These are phyloP conservation scores for Saturnispora quitensis DNA, from an alignment of 805 yeast species.

Conservation along the genomic window DNA sequence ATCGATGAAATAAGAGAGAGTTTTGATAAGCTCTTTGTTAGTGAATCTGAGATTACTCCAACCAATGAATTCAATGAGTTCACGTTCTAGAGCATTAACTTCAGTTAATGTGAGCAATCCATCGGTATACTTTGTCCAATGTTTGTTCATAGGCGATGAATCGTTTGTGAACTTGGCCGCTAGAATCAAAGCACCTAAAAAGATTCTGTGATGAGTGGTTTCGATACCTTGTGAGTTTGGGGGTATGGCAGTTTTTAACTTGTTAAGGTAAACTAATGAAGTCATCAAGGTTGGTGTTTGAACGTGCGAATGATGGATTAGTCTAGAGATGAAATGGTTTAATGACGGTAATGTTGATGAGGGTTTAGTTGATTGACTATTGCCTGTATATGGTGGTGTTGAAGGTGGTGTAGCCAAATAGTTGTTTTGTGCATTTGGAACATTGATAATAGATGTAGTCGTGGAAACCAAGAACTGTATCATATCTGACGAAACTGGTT, in stretches of 20 bases:
- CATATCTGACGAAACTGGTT: slow-evolving; percentile 51
- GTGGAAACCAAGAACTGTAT: slow-evolving; percentile 48
- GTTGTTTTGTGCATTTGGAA: slow-evolving; percentile 27
- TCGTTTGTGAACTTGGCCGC: slow-evolving; percentile 93
- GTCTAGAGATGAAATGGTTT: slow-evolving; percentile 55
- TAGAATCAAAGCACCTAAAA: slow-evolving; percentile 76
- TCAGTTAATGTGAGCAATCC: slow-evolving; percentile 72
- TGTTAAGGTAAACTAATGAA: slow-evolving; percentile 71
- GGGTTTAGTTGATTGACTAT: neutral
- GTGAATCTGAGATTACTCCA: slow-evolving; percentile 70
- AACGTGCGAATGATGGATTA: slow-evolving; percentile 78
- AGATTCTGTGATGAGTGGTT: slow-evolving; percentile 88
- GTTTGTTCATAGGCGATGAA: slow-evolving; percentile 89
- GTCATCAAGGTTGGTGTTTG: slow-evolving; percentile 95
- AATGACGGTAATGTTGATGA: slow-evolving; percentile 35
- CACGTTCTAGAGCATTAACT: slow-evolving; percentile 87
- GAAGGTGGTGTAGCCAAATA: slow-evolving; percentile 34
- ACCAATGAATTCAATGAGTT: slow-evolving; percentile 67
- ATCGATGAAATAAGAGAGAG: slow-evolving; percentile 64
- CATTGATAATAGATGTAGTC: slow-evolving; percentile 44
- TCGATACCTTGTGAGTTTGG: slow-evolving; percentile 85
- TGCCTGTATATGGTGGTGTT: slow-evolving; percentile 19
- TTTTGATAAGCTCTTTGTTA: slow-evolving; percentile 58
- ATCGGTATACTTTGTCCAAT: slow-evolving; percentile 90
- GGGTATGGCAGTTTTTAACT: slow-evolving; percentile 71